Evolutionary conservation across 805 yeast species (phyloP), one percentile per base, ranked within the genome.

Genomic region (Candida quercuum): DNA sequence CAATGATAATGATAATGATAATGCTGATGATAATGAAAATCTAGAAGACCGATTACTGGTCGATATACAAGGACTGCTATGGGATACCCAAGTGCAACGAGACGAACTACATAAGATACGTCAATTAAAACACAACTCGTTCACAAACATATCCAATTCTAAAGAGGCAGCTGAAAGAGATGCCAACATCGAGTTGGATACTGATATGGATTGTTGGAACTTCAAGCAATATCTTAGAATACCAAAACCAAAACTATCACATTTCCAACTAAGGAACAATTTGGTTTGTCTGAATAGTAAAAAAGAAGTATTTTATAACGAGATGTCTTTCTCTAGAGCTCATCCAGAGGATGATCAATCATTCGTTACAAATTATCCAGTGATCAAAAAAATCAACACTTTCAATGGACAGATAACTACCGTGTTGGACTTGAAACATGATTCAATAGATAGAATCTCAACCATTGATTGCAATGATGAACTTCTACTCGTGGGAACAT

Each of bases 261-360:
- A 78, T 59, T 76, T 76, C 52, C 83, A 77, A 56, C 59, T 78
- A 24, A 57, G 83, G 13, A 69, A 74, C 39, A 37, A 38, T 21
- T 56, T 76, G 34, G 67, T 78, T 6, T 30, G 38, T 12, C 13
- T 33, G 15, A 38, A 35, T 18, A 13, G 25, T 1, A 29, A n/a
- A 8, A 38, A 28, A 3, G 43, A 42, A 16, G 25, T 44, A 2
- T 38, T 36, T 21, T 44, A 32, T 25, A 36, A 29, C 11, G 46
- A 44, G 19, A 6, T 43, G 3, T 20, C 16, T 16, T 1, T 25
- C 3, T 12, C 13, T 9, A 6, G 14, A 24, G 9, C 13, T 24
- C 7, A 11, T 24, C 13, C 11, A 24, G 14, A 9, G 5, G 27
- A 6, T n/a, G n/a, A n/a, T n/a, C n/a, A n/a, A n/a, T 17, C 26